These are phyloP conservation scores for Boletus vinaceobasis DNA, from an alignment of 768 basidiomycete genomes.

Conservation along the genomic window DNA sequence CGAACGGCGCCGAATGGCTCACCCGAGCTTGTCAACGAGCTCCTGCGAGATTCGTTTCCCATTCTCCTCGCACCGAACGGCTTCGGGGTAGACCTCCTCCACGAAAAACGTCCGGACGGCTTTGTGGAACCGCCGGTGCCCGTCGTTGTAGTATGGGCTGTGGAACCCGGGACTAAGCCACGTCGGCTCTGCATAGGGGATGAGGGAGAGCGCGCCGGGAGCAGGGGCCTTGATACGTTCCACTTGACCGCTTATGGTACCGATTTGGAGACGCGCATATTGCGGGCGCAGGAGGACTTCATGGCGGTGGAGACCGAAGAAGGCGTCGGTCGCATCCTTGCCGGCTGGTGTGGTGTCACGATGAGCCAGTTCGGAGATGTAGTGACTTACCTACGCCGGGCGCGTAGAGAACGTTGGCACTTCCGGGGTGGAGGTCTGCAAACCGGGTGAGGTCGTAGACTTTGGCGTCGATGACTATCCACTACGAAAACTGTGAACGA, in stretches of 20 bases:
- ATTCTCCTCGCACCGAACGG: slow-evolving; percentile 74
- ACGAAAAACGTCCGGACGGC: slow-evolving; percentile 74
- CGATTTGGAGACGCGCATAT: slow-evolving; percentile 67
- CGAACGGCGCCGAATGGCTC: slow-evolving; percentile 23
- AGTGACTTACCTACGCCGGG: slow-evolving; percentile 55
- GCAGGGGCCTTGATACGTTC: slow-evolving; percentile 51
- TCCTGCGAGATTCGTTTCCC: slow-evolving; percentile 84
- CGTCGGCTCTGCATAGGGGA: slow-evolving; percentile 85
- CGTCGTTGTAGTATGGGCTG: slow-evolving; percentile 75
- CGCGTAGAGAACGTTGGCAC: slow-evolving; percentile 68
- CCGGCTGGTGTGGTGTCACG: slow-evolving; percentile 43
- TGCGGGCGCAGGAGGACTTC: slow-evolving; percentile 76
- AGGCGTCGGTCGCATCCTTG: slow-evolving; percentile 71
- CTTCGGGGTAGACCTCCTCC: slow-evolving; percentile 73
- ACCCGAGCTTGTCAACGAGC: slow-evolving; percentile 84
- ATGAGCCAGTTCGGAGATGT: not conserved
- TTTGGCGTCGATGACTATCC: slow-evolving; percentile 78
- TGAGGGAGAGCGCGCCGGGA: slow-evolving; percentile 63
- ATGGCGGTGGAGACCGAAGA: slow-evolving; percentile 82
- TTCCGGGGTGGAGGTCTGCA: slow-evolving; percentile 80
- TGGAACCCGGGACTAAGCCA: slow-evolving; percentile 70
- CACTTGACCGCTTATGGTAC: slow-evolving; percentile 55
- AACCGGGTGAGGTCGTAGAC: slow-evolving; percentile 84
- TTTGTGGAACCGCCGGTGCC: slow-evolving; percentile 71
- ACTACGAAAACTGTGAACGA: slow-evolving; percentile 40